Base-by-base conservation (phyloP, 2,329 filamentous ascomycete species). In the Harringtonia aguacate region DNA sequence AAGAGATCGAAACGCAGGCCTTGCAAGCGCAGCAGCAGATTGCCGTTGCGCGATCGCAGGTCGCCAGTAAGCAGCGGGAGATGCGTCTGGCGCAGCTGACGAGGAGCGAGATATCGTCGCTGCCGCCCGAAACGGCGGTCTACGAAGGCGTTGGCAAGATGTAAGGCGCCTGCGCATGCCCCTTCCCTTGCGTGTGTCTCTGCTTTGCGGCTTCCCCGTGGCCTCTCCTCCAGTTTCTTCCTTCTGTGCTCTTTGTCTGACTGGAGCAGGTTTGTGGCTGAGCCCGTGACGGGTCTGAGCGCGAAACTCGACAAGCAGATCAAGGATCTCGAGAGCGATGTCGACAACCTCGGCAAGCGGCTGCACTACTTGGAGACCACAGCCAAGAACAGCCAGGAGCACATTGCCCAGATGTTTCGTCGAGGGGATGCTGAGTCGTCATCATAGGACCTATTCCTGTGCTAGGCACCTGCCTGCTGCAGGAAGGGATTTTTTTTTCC, bases 111-210 rank as follows among this genome's bases (percentile, higher is more conserved):
- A 72, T 97, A 40, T 75, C 78, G n/a, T 73, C 77, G 8, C 66
- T 98, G 48, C 83, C 88, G 4, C 61, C 75, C 17, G 76, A 82
- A 39, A 92, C 87, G 0, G 81, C 81, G 28, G 78, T 95, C 24
- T 98, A 97, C 57, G 90, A 97, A 65, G 90, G 90, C 7, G 84
- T 97, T 12, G 92, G 92, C 41, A 98, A 97, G 68, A 97, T 98
- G 92, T 95, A 64, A 56, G 81, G 66, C 15, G 24, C 43, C 30
- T 43, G 9, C 13, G 10, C n/a, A n/a, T n/a, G n/a, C n/a, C n/a
- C n/a, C n/a, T n/a, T 42, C 15, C 20, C 39, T 24, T 31, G 22
- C 13, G n/a, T 24, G 4, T 38, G 27, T 38, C 17, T 28, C 31
- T 38, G 20, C 41, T 37, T 30, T 44, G 22, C 29, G 20, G 41